Evolutionary conservation across 1,139 yeast species (phyloP), one percentile per base, ranked within the genome.

Genomic region (Pichia sp.): DNA sequence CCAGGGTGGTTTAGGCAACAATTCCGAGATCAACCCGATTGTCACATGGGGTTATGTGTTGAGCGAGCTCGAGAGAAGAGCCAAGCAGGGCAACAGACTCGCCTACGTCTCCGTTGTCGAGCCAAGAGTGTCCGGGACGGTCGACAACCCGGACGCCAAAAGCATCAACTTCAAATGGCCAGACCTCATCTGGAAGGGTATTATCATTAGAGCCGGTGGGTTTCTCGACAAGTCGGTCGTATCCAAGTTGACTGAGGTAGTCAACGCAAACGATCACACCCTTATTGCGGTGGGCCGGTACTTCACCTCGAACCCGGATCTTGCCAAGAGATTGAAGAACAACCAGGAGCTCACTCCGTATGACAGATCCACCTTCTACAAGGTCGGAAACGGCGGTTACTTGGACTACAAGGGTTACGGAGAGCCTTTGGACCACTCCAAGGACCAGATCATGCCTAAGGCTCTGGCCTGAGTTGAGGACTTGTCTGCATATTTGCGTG

Each of bases 261-360:
- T 59, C 16, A 48, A 58, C 23, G 51, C 49, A 8, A 46, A 59
- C 40, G 61, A 61, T 34, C 52, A 52, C 45, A 60, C 61, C 1
- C 43, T 60, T 5, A 54, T 57, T 43, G 64, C 53, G 15, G 51
- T 73, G 62, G 77, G 78, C 40, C 73, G 84, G 65, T 73, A 68
- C 58, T 80, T 70, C 59, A 74, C 74, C 47, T 69, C 82, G 6
- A 81, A 79, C 67, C 85, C 85, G 4, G 85, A 81, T 67, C 70
- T 81, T 47, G 75, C 73, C 8, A 60, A 71, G n/a, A 74, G 81
- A 64, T 66, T 80, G 49, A 72, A 72, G 54, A 69, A 78, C 47
- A 81, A 81, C 11, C 57, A 63, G 51, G 71, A 72, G 34, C 70
- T 80, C 61, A 74, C 71, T 51, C 61, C 65, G 16, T 75, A 76